These are phyloP conservation scores for Leccinum pellstonianum DNA, from an alignment of 768 basidiomycete genomes.

Conservation along the genomic window DNA sequence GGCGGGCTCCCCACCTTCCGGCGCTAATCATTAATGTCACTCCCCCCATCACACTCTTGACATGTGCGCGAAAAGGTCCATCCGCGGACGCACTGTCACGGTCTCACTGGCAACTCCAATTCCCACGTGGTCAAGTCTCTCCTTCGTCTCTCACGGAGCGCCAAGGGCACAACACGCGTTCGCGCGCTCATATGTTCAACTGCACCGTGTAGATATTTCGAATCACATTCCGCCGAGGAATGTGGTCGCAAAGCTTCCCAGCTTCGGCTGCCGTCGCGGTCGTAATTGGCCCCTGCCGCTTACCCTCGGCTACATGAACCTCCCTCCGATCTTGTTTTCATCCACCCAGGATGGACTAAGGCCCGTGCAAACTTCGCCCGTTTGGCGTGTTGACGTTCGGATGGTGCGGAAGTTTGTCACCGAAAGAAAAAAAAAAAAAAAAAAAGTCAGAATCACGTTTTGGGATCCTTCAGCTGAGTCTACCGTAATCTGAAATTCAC, in stretches of 20 bases:
- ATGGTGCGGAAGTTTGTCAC: too few relatives aligned
- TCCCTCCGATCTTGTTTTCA: constrained; percentile 52
- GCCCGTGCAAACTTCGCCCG: constrained; percentile 38
- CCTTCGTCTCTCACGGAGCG: not conserved
- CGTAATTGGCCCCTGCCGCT: constrained; percentile 16
- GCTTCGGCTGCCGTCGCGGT: constrained; percentile 1
- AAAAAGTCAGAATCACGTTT: too few relatives aligned
- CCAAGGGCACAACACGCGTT: not conserved
- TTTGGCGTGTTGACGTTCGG: not conserved
- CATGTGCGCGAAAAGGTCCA: not conserved
- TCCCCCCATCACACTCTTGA: not conserved
- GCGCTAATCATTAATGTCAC: constrained; percentile 13
- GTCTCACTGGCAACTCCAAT: not conserved
- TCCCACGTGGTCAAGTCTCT: not conserved
- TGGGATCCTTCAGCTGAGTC: not conserved
- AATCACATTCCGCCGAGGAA: constrained; percentile 4
- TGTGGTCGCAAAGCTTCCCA: constrained; percentile 11
- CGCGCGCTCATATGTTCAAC: not conserved
- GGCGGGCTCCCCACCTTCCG: constrained; percentile 7
- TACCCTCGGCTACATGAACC: constrained; percentile 20
- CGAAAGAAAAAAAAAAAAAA: too few relatives aligned
- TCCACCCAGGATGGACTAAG: constrained; percentile 92
- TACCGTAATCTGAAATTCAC: not conserved
- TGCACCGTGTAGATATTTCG: not conserved
- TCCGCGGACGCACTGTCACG: not conserved